Percentiles rank a stretch among this genome's conserved stretches.
These are phyloP conservation scores for Neofusicoccum kwambonambiense DNA, from an alignment of 2,329 filamentous ascomycete genomes.

Conservation along the genomic window DNA sequence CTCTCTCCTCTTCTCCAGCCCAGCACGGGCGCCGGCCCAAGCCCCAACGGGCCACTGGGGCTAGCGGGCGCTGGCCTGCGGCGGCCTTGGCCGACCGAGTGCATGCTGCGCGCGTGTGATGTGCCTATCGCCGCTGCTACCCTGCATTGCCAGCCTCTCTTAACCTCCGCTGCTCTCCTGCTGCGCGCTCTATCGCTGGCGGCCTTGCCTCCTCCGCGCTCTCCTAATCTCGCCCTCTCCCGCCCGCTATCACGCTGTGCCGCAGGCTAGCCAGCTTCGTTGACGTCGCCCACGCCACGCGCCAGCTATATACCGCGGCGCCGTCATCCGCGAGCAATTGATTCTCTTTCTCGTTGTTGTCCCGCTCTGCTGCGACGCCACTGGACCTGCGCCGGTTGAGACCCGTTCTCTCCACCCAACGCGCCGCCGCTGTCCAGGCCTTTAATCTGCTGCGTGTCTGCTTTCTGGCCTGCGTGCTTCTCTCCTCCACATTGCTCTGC, in stretches of 20 bases:
- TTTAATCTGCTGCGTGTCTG: not conserved
- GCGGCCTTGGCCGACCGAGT: too few relatives aligned
- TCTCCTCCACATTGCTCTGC: not conserved
- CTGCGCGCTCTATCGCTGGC: slow-evolving; percentile 5
- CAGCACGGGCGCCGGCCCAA: not conserved
- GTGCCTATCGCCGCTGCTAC: slow-evolving; percentile 5
- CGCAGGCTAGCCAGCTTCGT: not conserved
- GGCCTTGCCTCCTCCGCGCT: slow-evolving; percentile 13
- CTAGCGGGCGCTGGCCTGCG: too few relatives aligned
- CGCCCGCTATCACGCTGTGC: not conserved
- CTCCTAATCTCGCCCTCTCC: not conserved
- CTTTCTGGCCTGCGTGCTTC: not conserved
- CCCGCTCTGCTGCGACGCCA: not conserved
- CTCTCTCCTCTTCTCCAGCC: not conserved
- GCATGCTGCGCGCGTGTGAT: not conserved
- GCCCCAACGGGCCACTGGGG: slow-evolving; percentile 21
- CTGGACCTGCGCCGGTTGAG: not conserved
- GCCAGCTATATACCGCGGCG: not conserved
- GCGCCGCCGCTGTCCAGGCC: not conserved
- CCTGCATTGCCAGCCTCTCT: not conserved
- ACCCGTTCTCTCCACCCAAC: not conserved
- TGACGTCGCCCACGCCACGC: not conserved
- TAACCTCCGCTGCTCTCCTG: not conserved
- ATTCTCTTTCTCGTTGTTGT: not conserved
- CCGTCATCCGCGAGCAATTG: not conserved